A percentile compares a stretch with the other conserved stretches of the same genome.
Evolutionary conservation across 768 basidiomycete species (phyloP).

Genomic region (Rubroboletus pulcherrimus): DNA sequence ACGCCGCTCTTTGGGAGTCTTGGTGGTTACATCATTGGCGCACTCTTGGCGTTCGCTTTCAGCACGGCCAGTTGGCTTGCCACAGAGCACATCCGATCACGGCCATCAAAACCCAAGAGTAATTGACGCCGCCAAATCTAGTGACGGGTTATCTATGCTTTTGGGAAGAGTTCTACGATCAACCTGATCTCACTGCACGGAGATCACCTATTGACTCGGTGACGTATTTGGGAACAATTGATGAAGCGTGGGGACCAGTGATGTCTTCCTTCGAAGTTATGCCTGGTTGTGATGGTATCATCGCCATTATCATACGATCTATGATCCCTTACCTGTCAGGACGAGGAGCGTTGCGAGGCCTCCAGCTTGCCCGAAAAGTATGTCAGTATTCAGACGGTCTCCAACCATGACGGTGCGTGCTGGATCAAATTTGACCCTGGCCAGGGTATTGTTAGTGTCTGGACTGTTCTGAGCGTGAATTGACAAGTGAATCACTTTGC

Average conservation of each 20-base stretch:
- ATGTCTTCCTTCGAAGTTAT: constrained; percentile 75
- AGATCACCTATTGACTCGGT: constrained; percentile 82
- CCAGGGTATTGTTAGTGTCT: constrained; percentile 8
- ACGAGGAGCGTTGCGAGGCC: constrained; percentile 87
- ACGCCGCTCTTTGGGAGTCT: constrained; percentile 73
- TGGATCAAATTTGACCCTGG: constrained; percentile 83
- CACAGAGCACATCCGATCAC: constrained; percentile 34
- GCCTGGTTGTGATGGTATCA: constrained; percentile 41
- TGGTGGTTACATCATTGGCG: constrained; percentile 60
- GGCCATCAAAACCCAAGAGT: constrained; percentile 21
- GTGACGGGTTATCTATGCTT: constrained; percentile 1
- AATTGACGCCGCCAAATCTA: constrained; percentile 12
- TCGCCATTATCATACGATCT: neutral
- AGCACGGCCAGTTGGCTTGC: constrained; percentile 39
- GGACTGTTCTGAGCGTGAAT: neutral
- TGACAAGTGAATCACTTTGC: constrained; percentile 47
- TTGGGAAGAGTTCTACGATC: constrained; percentile 10
- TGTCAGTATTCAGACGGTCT: constrained; percentile 94
- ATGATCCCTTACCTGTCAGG: constrained; percentile 63
- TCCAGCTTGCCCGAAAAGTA: constrained; percentile 85
- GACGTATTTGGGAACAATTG: constrained; percentile 78
- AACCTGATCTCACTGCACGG: constrained; percentile 33
- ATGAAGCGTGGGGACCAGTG: constrained; percentile 63
- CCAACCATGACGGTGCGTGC: constrained; percentile 90
- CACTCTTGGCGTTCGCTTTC: constrained; percentile 49